Conservation (phyloP, 2,329 filamentous ascomycete genomes). For the Exophiala mesophila region DNA sequence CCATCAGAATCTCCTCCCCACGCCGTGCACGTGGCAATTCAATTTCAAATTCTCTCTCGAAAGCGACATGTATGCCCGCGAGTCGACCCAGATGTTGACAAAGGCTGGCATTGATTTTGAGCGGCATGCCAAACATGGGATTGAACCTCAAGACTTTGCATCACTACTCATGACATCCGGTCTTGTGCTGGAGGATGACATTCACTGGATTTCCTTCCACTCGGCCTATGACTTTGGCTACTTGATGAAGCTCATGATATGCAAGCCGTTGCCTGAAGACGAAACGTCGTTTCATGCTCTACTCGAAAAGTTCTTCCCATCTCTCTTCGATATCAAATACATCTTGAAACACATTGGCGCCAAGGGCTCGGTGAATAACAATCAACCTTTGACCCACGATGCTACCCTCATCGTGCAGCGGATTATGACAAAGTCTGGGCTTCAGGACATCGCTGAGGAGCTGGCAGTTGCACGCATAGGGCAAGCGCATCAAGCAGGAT, state of each 20-base stretch:
- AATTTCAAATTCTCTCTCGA: slow-evolving; percentile 96
- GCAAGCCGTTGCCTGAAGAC: slow-evolving; percentile 72
- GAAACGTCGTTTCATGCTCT: slow-evolving; percentile 84
- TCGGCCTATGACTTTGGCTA: slow-evolving; percentile 98
- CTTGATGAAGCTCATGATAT: slow-evolving; percentile 82
- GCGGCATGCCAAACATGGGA: slow-evolving; percentile 78
- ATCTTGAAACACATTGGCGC: slow-evolving; percentile 84
- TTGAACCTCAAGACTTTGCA: slow-evolving; percentile 84
- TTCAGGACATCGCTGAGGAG: slow-evolving; percentile 90
- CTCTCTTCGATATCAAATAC: slow-evolving; percentile 93
- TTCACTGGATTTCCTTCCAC: slow-evolving; percentile 97
- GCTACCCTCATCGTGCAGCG: slow-evolving; percentile 73
- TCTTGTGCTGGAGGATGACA: slow-evolving; percentile 77
- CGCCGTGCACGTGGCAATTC: slow-evolving; percentile 96
- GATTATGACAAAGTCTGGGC: slow-evolving; percentile 82
- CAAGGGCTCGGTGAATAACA: slow-evolving; percentile 61
- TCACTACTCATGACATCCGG: slow-evolving; percentile 87
- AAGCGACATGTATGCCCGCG: slow-evolving; percentile 95
- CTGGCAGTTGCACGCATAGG: slow-evolving; percentile 86
- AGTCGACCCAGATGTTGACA: slow-evolving; percentile 85
- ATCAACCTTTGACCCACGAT: slow-evolving; percentile 58
- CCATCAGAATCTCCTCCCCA: slow-evolving; percentile 41
- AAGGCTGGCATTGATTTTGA: slow-evolving; percentile 90
- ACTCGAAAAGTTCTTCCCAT: slow-evolving; percentile 89
- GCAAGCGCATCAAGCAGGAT: slow-evolving; percentile 84